Conservation (phyloP, 805 yeast species). For the Candida morakotiae region DNA sequence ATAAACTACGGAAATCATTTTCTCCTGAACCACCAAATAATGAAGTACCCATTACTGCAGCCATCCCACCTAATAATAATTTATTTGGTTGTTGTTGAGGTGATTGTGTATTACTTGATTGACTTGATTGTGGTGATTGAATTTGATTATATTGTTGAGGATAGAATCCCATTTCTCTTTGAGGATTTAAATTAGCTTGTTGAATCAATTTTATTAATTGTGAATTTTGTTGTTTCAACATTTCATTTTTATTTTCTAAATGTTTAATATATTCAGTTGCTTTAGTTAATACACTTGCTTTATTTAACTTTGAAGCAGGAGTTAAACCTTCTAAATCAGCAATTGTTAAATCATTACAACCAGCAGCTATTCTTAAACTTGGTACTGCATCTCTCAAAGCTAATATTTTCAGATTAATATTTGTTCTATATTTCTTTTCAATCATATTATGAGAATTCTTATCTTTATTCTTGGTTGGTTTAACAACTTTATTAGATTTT, state of each 20-base stretch:
- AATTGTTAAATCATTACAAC: slow-evolving; percentile 38
- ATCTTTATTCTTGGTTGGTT: slow-evolving; percentile 50
- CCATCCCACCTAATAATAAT: slow-evolving; percentile 59
- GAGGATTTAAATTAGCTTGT: slow-evolving; percentile 22
- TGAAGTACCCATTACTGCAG: slow-evolving; percentile 60
- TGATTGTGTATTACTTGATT: not conserved
- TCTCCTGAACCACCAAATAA: slow-evolving; percentile 46
- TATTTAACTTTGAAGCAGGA: slow-evolving; percentile 73
- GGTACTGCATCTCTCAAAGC: slow-evolving; percentile 78
- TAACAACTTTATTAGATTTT: slow-evolving; percentile 23
- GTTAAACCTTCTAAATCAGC: slow-evolving; percentile 65
- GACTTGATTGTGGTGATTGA: slow-evolving; percentile 6
- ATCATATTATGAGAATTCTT: slow-evolving; percentile 73
- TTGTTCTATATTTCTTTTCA: slow-evolving; percentile 76
- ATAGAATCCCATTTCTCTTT: slow-evolving; percentile 15
- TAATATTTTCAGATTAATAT: slow-evolving; percentile 66
- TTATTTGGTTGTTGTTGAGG: slow-evolving; percentile 30
- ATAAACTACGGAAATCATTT: slow-evolving; percentile 42
- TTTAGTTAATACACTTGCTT: slow-evolving; percentile 71
- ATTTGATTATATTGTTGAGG: slow-evolving; percentile 11
- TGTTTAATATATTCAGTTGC: slow-evolving; percentile 78
- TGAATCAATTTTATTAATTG: slow-evolving; percentile 35
- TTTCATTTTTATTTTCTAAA: slow-evolving; percentile 57
- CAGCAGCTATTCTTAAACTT: slow-evolving; percentile 59
- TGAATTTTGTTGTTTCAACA: slow-evolving; percentile 43